These are phyloP conservation scores for Amanita molliuscula DNA, from an alignment of 768 basidiomycete genomes.

Conservation along the genomic window DNA sequence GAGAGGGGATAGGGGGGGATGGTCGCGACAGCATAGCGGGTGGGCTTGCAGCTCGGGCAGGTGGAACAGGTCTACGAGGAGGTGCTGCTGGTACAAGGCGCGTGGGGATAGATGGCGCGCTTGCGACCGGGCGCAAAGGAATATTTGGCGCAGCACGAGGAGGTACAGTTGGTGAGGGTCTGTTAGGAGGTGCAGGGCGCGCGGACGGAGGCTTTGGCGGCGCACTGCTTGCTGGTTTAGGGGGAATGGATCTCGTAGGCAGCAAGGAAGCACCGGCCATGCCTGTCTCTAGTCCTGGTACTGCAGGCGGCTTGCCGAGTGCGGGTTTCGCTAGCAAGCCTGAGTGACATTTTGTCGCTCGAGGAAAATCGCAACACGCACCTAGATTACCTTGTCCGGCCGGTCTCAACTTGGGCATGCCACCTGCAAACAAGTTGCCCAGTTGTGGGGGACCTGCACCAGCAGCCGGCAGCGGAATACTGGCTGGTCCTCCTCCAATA, in stretches of 20 bases:
- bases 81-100: slow-evolving; percentile 17
- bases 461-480: slow-evolving; percentile 10
- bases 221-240: slow-evolving; percentile 17
- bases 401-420: slow-evolving; percentile 84
- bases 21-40: slow-evolving; percentile 27
- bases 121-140: slow-evolving; percentile 20
- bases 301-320: slow-evolving; percentile 56
- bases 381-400: slow-evolving; percentile 53
- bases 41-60: slow-evolving; percentile 21
- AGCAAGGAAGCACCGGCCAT: slow-evolving; percentile 21
- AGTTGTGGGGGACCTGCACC: slow-evolving; percentile 61
- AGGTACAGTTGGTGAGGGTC: slow-evolving; percentile 21
- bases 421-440: slow-evolving; percentile 80
- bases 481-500: slow-evolving; percentile 11
- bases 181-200: slow-evolving; percentile 20
- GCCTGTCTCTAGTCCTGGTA: slow-evolving; percentile 38
- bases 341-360: slow-evolving; percentile 3
- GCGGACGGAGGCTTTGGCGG: slow-evolving; percentile 9
- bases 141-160: slow-evolving; percentile 22
- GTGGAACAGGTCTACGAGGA: slow-evolving; percentile 31
- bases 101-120: slow-evolving; percentile 20
- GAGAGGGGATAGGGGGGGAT: slow-evolving; percentile 30
- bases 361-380: slow-evolving; percentile 18
- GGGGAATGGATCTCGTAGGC: slow-evolving; percentile 14
- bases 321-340: slow-evolving; percentile 41